Percentiles rank a stretch among this genome's conserved stretches.
These are phyloP conservation scores for Tuber calosporum DNA, from an alignment of 495 filamentous ascomycete species.

Conservation along the genomic window DNA sequence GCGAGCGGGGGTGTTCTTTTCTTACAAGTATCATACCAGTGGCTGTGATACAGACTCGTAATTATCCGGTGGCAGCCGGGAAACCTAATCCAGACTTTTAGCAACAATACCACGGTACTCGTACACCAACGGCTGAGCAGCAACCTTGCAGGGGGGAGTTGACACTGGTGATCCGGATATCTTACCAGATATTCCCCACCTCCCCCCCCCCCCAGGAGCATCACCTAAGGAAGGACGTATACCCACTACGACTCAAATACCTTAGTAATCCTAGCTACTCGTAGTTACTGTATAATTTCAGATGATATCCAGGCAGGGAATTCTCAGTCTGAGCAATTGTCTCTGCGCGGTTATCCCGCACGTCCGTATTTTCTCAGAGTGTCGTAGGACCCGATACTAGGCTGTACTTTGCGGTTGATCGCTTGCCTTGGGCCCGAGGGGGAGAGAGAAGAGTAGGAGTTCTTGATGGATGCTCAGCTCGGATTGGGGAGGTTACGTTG, in stretches of 20 bases:
- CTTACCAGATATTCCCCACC: background rate
- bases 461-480: background rate
- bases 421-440: background rate
- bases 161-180: background rate
- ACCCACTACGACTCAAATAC: background rate
- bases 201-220: background rate
- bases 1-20: no score
- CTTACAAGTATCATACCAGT: background rate
- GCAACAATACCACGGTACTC: background rate
- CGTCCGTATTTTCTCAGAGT: rapidly evolving
- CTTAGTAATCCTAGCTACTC: background rate
- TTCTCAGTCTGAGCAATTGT: no score
- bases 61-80: background rate
- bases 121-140: background rate
- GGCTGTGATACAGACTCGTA: background rate
- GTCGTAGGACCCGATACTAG: background rate
- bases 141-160: background rate
- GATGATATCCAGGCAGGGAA: background rate
- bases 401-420: background rate
- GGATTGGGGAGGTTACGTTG: background rate
- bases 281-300: background rate
- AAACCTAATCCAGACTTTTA: background rate
- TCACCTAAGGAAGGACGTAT: background rate
- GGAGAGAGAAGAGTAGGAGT: background rate
- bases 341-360: background rate